Conservation (phyloP, 2,329 filamentous ascomycete species). For the Ambrosiella xylebori region DNA sequence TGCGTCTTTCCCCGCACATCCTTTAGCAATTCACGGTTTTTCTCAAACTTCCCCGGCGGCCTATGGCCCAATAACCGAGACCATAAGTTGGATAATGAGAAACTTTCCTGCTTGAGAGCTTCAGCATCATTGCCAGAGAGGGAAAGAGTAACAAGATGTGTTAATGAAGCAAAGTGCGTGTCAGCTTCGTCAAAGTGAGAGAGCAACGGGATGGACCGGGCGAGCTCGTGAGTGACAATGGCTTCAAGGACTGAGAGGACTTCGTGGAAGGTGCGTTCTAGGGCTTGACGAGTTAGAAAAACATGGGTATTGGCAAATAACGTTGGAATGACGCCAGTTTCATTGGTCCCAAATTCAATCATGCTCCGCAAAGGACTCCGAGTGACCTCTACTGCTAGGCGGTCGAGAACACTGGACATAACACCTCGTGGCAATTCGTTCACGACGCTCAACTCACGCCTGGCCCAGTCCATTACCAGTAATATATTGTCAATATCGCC, state of each 20-base stretch:
- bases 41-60: constrained; percentile 77
- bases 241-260: constrained; percentile 80
- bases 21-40: constrained; percentile 64
- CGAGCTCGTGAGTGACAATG: constrained; percentile 68
- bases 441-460: constrained; percentile 56
- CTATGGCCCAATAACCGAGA: constrained; percentile 65
- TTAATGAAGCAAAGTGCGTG: constrained; percentile 74
- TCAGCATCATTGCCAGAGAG: constrained; percentile 62
- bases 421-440: constrained; percentile 37
- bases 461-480: constrained; percentile 91
- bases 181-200: constrained; percentile 85
- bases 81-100: constrained; percentile 67
- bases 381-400: constrained; percentile 28
- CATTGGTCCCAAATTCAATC: not conserved
- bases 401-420: constrained; percentile 59
- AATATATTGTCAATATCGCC: constrained; percentile 84
- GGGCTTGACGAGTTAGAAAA: constrained; percentile 61
- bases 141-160: constrained; percentile 71
- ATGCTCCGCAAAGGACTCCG: not conserved
- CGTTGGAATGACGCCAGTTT: not conserved
- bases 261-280: constrained; percentile 77
- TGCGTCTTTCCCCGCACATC: constrained; percentile 71
- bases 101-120: constrained; percentile 38
- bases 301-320: constrained; percentile 33
- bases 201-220: constrained; percentile 64